These are phyloP conservation scores for Penicillium argentinense DNA, from an alignment of 495 filamentous ascomycete genomes.

Conservation along the genomic window DNA sequence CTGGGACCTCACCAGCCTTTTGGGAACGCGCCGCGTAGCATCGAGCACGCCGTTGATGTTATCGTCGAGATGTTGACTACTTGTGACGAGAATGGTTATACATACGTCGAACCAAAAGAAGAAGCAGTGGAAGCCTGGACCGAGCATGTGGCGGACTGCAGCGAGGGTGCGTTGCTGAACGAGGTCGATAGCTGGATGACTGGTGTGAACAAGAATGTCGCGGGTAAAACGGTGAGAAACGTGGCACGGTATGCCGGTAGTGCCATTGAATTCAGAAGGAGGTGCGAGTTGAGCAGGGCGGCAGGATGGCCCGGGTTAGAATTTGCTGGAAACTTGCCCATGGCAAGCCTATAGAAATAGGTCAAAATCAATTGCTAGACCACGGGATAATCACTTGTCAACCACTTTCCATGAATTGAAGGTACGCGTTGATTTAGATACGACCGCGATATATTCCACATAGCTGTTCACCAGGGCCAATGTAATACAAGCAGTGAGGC, in stretches of 20 bases:
- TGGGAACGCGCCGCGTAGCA: conserved; percentile 19
- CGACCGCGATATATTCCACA: too few species aligned
- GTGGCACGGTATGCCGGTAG: conserved; percentile 30
- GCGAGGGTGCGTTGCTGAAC: conserved; percentile 17
- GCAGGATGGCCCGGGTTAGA: conserved; percentile 18
- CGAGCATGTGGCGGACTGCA: conserved; percentile 18
- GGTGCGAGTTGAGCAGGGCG: conserved; percentile 16
- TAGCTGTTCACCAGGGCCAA: too few species aligned
- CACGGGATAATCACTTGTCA: too few species aligned
- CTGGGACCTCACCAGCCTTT: conserved; percentile 33
- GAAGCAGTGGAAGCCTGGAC: conserved; percentile 21
- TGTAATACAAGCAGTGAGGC: too few species aligned
- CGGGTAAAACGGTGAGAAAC: conserved; percentile 27
- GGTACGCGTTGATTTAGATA: too few species aligned
- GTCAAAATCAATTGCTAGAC: too few species aligned
- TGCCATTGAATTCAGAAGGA: conserved; percentile 20
- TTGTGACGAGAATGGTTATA: conserved; percentile 18
- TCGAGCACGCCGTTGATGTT: conserved; percentile 20
- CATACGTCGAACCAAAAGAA: conserved; percentile 16
- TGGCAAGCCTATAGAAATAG: too few species aligned
- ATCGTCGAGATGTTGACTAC: conserved; percentile 15
- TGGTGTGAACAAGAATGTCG: conserved; percentile 35
- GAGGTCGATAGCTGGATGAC: conserved; percentile 36
- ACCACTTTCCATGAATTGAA: too few species aligned
- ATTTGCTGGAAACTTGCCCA: too few species aligned